These are phyloP conservation scores for Aspergillus viridinutans DNA, from an alignment of 2,329 filamentous ascomycete genomes.

Conservation along the genomic window DNA sequence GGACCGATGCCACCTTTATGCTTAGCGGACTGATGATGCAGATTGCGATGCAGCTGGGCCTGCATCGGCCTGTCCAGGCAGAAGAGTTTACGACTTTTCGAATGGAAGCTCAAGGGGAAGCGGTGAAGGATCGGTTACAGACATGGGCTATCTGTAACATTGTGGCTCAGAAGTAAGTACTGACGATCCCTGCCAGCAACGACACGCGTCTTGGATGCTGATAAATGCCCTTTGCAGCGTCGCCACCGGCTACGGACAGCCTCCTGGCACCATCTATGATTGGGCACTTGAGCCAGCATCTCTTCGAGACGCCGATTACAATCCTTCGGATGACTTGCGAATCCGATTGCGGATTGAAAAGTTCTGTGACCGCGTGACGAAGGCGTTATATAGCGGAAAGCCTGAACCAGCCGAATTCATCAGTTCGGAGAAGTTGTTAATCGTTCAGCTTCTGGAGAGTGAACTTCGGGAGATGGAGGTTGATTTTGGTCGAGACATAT, in stretches of 20 bases:
- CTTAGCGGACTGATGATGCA: slow-evolving; percentile 63
- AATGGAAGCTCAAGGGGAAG: slow-evolving; percentile 54
- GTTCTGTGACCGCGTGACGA: slow-evolving; percentile 56
- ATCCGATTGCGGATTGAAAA: slow-evolving; percentile 53
- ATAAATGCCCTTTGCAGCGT: slow-evolving; percentile 41
- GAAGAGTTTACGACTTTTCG: slow-evolving; percentile 50
- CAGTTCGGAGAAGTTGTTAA: slow-evolving; percentile 39
- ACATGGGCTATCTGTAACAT: slow-evolving; percentile 66
- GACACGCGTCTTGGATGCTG: slow-evolving; percentile 1
- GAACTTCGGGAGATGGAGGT: slow-evolving; percentile 50
- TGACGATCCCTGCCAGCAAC: background rate
- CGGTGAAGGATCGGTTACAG: slow-evolving; percentile 58
- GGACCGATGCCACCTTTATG: slow-evolving; percentile 61
- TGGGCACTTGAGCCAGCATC: slow-evolving; percentile 50
- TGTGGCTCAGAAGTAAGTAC: slow-evolving; percentile 58
- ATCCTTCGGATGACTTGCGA: slow-evolving; percentile 47
- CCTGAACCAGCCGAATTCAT: slow-evolving; percentile 50
- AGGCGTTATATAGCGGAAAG: slow-evolving; percentile 53
- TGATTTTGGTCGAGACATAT: slow-evolving; percentile 41
- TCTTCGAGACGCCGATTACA: slow-evolving; percentile 42
- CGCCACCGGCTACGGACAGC: slow-evolving; percentile 61
- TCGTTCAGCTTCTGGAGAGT: slow-evolving; percentile 41
- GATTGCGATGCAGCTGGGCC: slow-evolving; percentile 59
- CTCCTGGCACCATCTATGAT: slow-evolving; percentile 57
- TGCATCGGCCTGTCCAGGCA: slow-evolving; percentile 59